Evolutionary conservation across 2,329 filamentous ascomycete genomes (phyloP).

Genomic region (Alternaria sp.): DNA sequence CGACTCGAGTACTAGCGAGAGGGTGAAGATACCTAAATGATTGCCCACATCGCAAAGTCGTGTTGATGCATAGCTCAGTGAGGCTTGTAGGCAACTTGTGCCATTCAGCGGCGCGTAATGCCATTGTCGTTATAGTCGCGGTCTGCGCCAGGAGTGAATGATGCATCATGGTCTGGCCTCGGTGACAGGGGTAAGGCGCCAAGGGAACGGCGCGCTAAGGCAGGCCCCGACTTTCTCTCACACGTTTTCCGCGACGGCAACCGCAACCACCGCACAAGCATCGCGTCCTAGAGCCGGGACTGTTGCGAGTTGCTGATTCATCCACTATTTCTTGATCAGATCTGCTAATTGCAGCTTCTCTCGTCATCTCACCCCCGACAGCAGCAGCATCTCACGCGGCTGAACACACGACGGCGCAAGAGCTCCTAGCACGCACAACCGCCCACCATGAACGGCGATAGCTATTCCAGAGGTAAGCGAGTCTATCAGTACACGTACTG

Average conservation of each 20-base stretch:
- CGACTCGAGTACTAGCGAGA: background rate
- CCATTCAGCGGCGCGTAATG: constrained; percentile 74
- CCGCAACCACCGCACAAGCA: constrained; percentile 19
- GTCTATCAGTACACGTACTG: constrained; percentile 43
- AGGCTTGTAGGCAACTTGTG: constrained; percentile 82
- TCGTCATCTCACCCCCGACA: constrained; percentile 10
- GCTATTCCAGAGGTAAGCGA: constrained; percentile 75
- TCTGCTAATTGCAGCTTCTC: constrained; percentile 25
- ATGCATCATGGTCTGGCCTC: constrained; percentile 5
- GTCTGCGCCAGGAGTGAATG: constrained; percentile 5
- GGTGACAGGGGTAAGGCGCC: constrained; percentile 18
- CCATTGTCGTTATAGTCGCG: constrained; percentile 38
- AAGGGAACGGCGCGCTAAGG: constrained; percentile 19
- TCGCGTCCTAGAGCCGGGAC: constrained; percentile 24
- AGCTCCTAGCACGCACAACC: constrained; percentile 19
- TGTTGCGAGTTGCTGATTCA: constrained; percentile 11
- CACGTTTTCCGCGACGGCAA: constrained; percentile 18
- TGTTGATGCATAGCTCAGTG: constrained; percentile 90
- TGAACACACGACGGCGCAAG: constrained; percentile 16
- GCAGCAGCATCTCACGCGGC: constrained; percentile 15
- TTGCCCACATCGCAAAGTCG: constrained; percentile 91
- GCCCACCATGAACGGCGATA: constrained; percentile 80
- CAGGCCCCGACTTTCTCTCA: constrained; percentile 25
- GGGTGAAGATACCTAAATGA: constrained; percentile 74
- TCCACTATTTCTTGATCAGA: constrained; percentile 13